Conservation (phyloP, 1,284 basidiomycete genomes). For the Xerocomus nothofagi region DNA sequence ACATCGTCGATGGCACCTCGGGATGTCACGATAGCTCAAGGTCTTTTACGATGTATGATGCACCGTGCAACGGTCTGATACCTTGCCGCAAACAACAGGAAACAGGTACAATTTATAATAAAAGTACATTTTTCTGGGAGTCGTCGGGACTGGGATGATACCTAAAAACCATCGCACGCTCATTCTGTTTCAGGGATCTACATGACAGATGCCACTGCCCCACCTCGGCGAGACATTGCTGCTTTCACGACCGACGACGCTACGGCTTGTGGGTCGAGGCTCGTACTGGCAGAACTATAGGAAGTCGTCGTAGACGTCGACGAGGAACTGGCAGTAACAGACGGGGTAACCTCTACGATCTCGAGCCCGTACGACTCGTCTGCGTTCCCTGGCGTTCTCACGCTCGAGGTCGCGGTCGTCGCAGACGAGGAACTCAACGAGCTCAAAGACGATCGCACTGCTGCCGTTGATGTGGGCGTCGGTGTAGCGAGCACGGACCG, state of each 20-base stretch:
- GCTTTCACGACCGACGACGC: constrained; percentile 28
- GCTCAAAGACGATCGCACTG: constrained; percentile 6
- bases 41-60: not conserved
- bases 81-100: not conserved
- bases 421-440: not conserved
- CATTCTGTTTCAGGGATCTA: too few relatives aligned
- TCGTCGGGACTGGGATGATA: too few relatives aligned
- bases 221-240: not conserved
- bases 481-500: constrained; percentile 7
- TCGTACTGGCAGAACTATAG: constrained; percentile 4
- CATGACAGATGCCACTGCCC: too few relatives aligned
- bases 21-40: not conserved
- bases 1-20: too few relatives aligned
- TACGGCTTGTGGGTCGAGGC: constrained; percentile 23
- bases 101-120: not conserved
- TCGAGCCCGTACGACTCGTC: constrained; percentile 24
- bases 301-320: constrained; percentile 12
- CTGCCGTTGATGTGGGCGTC: constrained; percentile 9
- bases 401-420: not conserved
- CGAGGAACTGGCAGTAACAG: constrained; percentile 12
- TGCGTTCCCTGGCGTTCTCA: not conserved
- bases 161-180: too few relatives aligned
- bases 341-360: constrained; percentile 17
- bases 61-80: not conserved
- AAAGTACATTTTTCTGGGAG: not conserved